Evolutionary conservation across 495 filamentous ascomycete genomes (phyloP).

Genomic region (Aspergillus cavernicola): DNA sequence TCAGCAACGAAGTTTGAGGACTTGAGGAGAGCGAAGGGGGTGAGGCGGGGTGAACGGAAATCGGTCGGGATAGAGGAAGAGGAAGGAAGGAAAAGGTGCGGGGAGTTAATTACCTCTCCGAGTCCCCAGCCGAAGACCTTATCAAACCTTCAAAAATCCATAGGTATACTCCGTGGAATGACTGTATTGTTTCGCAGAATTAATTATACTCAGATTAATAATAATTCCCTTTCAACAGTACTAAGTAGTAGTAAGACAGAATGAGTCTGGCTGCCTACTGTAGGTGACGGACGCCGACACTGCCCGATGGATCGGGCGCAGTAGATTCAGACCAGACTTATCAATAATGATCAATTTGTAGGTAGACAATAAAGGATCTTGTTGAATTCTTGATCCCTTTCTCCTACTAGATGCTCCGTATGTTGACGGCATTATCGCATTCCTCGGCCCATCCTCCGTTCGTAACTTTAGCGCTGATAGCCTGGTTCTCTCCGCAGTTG

Average conservation of each 20-base stretch:
- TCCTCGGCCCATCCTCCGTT: not conserved
- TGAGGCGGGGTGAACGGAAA: not conserved
- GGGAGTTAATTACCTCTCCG: not conserved
- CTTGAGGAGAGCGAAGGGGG: not conserved
- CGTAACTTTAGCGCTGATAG: slow-evolving; percentile 10
- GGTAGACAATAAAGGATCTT: not conserved
- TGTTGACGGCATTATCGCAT: not conserved
- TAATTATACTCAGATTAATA: too few species aligned
- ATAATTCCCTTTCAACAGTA: not conserved
- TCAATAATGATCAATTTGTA: too few species aligned
- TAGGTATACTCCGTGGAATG: not conserved
- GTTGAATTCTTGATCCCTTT: not conserved
- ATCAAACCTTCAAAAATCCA: too few species aligned
- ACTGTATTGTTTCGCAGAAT: too few species aligned
- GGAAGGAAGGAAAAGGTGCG: not conserved
- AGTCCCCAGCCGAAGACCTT: too few species aligned
- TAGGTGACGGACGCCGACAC: not conserved
- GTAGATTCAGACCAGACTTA: too few species aligned
- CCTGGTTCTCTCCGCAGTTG: slow-evolving; percentile 3
- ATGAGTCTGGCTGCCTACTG: not conserved
- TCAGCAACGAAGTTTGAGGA: not conserved
- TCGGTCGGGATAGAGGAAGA: slow-evolving; percentile 5
- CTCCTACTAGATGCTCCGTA: not conserved
- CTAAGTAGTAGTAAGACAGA: not conserved
- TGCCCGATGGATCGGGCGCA: not conserved